phyloP scores from a whole-genome alignment of 2,329 filamentous ascomycete species.

The Rutstroemia sydowiana region DNA sequence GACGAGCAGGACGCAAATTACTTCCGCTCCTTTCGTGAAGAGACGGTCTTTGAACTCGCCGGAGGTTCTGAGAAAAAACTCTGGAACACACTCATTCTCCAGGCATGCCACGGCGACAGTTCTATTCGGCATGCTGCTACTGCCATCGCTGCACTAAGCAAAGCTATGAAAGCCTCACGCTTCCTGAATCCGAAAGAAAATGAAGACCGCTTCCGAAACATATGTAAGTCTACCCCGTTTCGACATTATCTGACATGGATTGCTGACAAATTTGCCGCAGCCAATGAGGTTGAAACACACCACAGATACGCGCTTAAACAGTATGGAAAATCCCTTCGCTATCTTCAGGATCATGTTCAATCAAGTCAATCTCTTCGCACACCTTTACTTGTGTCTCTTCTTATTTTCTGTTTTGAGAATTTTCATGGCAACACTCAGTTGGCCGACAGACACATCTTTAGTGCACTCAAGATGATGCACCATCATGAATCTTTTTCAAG shows the following conservation, averaged over 20 bases:
- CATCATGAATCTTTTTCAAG: slow-evolving; percentile 7
- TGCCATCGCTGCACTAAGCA: slow-evolving; percentile 18
- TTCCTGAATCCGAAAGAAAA: background rate
- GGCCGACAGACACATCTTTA: slow-evolving; percentile 14
- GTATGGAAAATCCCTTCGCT: slow-evolving; percentile 18
- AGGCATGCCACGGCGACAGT: slow-evolving; percentile 13
- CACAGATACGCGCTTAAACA: slow-evolving; percentile 15
- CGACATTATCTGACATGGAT: no score
- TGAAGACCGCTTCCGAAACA: background rate
- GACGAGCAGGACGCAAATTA: slow-evolving; percentile 17
- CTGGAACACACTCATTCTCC: slow-evolving; percentile 17
- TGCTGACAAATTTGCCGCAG: background rate
- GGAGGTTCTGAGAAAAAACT: slow-evolving; percentile 13
- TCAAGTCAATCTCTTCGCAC: slow-evolving; percentile 13
- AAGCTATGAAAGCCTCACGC: slow-evolving; percentile 10
- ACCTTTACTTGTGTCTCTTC: slow-evolving; percentile 18
- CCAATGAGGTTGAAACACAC: slow-evolving; percentile 11
- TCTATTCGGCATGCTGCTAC: slow-evolving; percentile 14
- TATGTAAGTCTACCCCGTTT: background rate
- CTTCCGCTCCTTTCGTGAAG: slow-evolving; percentile 18
- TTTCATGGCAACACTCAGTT: slow-evolving; percentile 15
- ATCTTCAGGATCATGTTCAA: slow-evolving; percentile 8
- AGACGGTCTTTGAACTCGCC: slow-evolving; percentile 15
- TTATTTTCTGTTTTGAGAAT: slow-evolving; percentile 22
- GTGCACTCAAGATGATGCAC: slow-evolving; percentile 16